Conservation (phyloP, 768 basidiomycete genomes). For the Holtermanniella nyarrowii region DNA sequence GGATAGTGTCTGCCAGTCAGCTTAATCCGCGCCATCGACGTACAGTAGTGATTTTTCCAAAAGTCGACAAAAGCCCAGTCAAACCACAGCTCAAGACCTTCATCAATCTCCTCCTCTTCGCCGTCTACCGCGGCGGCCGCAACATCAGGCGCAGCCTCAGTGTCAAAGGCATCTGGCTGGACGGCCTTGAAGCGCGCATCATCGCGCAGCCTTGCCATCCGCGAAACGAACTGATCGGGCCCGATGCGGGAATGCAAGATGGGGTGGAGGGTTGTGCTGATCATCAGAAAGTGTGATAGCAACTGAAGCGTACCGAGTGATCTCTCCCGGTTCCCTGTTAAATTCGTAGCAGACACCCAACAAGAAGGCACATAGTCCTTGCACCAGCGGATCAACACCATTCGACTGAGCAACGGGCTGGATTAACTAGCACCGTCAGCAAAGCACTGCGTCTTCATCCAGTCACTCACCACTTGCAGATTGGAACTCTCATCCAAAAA, state of each 20-base stretch:
- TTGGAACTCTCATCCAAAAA: conserved; percentile 80
- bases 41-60: conserved; percentile 96
- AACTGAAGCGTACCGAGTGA: conserved; percentile 60
- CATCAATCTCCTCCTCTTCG: conserved; percentile 52
- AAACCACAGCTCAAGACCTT: conserved; percentile 71
- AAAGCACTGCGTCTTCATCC: not conserved
- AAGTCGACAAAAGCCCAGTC: conserved; percentile 98
- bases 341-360: conserved; percentile 93
- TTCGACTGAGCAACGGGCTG: conserved; percentile 87
- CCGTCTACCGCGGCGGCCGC: conserved; percentile 4
- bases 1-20: conserved; percentile 41
- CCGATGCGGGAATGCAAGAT: conserved; percentile 77
- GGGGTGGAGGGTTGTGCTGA: conserved; percentile 65
- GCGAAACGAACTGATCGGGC: conserved; percentile 73
- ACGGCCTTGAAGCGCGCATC: conserved; percentile 87
- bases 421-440: conserved; percentile 54
- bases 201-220: conserved; percentile 77
- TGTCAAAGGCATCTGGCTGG: conserved; percentile 71
- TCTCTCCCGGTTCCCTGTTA: conserved; percentile 87
- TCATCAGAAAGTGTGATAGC: not conserved
- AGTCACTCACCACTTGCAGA: conserved; percentile 65
- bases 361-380: conserved; percentile 81
- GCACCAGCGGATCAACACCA: conserved; percentile 73
- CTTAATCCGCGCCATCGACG: conserved; percentile 28
- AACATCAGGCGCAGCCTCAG: conserved; percentile 18